Conservation (phyloP, 192 early-diverging fungal species). For the Pilaira anomala region DNA sequence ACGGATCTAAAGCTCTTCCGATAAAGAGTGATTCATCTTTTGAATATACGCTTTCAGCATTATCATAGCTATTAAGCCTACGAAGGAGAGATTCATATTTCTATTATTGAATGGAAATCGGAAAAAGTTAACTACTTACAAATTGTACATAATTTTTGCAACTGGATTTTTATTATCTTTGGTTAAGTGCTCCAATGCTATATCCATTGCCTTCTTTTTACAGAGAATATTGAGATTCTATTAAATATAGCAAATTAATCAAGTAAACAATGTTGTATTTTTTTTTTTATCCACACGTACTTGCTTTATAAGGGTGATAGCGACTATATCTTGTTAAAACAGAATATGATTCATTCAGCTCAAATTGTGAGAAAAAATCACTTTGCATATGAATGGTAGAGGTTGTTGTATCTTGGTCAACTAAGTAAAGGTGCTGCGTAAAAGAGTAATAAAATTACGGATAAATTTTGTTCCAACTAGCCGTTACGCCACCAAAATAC, state of each 20-base stretch:
- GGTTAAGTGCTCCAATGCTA: neutral
- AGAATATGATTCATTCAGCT: conserved; percentile 7
- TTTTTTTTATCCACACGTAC: conserved; percentile 6
- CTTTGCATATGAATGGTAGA: conserved; percentile 1
- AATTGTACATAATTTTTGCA: conserved; percentile 9
- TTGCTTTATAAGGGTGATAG: neutral
- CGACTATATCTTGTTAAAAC: conserved; percentile 4
- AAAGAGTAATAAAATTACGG: too few relatives aligned
- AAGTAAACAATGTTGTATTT: conserved; percentile 1
- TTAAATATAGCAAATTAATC: conserved; percentile 1
- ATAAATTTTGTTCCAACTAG: too few relatives aligned
- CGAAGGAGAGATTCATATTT: neutral
- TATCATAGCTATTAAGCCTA: conserved; percentile 9
- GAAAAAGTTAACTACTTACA: conserved; percentile 5
- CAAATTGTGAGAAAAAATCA: neutral
- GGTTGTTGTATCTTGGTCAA: neutral
- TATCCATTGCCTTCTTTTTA: conserved; percentile 6
- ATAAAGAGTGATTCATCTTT: conserved; percentile 11
- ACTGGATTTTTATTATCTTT: conserved; percentile 6
- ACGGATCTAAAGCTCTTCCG: conserved; percentile 1
- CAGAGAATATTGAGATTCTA: conserved; percentile 8
- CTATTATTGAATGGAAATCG: conserved; percentile 7
- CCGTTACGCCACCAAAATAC: too few relatives aligned
- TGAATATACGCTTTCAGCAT: neutral
- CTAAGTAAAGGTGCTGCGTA: too few relatives aligned